phyloP scores from a whole-genome alignment of 208 protist genomes.

The Acanthamoeba sp. region DNA sequence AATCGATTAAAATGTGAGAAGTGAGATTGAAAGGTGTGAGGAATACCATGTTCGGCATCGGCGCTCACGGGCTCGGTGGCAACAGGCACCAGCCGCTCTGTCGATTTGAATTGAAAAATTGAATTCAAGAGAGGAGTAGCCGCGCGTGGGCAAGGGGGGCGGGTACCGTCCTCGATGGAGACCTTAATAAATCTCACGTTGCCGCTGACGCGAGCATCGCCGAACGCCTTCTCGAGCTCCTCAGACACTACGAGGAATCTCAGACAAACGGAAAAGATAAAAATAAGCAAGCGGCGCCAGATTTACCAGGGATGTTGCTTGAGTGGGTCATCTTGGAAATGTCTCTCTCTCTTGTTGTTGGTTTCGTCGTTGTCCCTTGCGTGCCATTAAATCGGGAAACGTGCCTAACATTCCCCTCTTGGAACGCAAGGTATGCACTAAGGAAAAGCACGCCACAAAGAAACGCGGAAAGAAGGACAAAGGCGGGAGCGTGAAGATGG shows the following conservation, averaged over 20 bases:
- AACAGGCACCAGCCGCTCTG: not conserved
- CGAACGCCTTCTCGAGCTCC: conserved; percentile 21
- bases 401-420: no score
- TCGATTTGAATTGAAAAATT: not conserved
- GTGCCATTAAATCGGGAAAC: not conserved
- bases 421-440: not conserved
- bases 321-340: conserved; percentile 41
- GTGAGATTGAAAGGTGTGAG: not conserved
- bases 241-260: not conserved
- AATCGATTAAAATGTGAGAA: not conserved
- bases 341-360: not conserved
- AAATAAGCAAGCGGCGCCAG: not conserved
- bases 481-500: not conserved
- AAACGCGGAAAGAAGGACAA: not conserved
- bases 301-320: conserved; percentile 7
- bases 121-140: not conserved
- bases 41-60: not conserved
- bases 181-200: not conserved
- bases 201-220: not conserved
- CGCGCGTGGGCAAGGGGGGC: no score
- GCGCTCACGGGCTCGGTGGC: not conserved
- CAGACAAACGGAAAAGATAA: not conserved
- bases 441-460: not conserved
- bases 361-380: not conserved
- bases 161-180: conserved; percentile 28